A percentile compares a stretch with the other conserved stretches of the same genome.
phyloP scores from a whole-genome alignment of 257 asterid species.

The Przewalskia tangutica region DNA sequence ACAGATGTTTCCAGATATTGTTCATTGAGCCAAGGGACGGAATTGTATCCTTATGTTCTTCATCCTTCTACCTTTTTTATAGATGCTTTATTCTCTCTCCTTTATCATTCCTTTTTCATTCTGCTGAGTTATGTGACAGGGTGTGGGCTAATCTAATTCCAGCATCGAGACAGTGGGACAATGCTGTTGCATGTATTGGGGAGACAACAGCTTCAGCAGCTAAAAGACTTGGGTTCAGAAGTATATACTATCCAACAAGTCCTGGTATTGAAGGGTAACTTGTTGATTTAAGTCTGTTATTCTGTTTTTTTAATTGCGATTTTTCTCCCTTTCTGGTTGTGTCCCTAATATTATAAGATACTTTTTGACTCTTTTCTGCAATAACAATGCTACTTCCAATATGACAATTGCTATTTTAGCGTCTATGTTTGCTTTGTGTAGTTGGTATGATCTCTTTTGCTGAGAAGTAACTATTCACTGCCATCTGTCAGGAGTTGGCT shows the following conservation, averaged over 20 bases:
- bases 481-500: neutral
- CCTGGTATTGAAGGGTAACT: constrained; percentile 80
- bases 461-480: neutral
- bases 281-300: neutral
- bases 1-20: neutral
- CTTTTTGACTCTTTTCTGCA: neutral
- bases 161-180: constrained; percentile 34
- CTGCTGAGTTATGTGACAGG: constrained; percentile 20
- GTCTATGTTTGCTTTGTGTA: neutral
- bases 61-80: neutral
- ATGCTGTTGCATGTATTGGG: constrained; percentile 76
- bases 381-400: neutral
- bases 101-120: neutral
- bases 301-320: neutral
- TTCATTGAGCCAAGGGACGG: neutral
- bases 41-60: neutral
- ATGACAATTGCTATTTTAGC: neutral
- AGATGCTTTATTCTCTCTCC: neutral
- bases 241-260: constrained; percentile 52
- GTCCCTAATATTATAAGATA: neutral
- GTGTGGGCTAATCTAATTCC: constrained; percentile 63
- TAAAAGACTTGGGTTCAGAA: constrained; percentile 44
- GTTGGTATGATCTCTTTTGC: neutral
- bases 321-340: neutral
- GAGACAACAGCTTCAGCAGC: constrained; percentile 84